These are phyloP conservation scores for Goffeauzyma gilvescens DNA, from an alignment of 768 basidiomycete genomes.

Conservation along the genomic window DNA sequence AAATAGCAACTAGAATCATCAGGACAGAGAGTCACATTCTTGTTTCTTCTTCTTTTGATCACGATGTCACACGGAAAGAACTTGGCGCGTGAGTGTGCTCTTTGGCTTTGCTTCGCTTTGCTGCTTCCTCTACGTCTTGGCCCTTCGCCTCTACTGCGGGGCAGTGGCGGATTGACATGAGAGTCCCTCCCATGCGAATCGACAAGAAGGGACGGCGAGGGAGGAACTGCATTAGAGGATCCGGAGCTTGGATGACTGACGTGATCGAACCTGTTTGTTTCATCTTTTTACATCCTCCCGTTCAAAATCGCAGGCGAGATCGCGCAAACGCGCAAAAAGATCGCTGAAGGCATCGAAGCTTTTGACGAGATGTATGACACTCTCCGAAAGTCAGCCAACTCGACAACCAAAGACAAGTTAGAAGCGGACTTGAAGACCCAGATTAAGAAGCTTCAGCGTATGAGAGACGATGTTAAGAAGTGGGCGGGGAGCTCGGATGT, in stretches of 20 bases:
- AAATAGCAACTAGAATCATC: too few species aligned
- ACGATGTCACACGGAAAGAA: too few species aligned
- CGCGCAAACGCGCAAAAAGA: slow-evolving; percentile 94
- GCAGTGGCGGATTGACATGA: too few species aligned
- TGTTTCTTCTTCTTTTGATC: too few species aligned
- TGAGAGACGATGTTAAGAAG: slow-evolving; percentile 75
- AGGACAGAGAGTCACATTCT: too few species aligned
- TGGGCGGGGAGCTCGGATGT: slow-evolving; percentile 97
- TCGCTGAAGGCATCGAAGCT: slow-evolving; percentile 61
- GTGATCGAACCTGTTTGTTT: neutral
- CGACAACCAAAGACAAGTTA: slow-evolving; percentile 96
- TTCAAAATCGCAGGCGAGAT: slow-evolving; percentile 62
- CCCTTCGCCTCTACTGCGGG: too few species aligned
- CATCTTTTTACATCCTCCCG: neutral
- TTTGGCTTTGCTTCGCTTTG: too few species aligned
- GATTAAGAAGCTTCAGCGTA: slow-evolving; percentile 81
- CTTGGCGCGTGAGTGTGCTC: too few species aligned
- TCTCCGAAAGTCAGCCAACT: slow-evolving; percentile 87
- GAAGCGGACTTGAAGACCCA: slow-evolving; percentile 92
- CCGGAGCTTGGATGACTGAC: neutral
- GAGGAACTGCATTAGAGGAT: too few species aligned
- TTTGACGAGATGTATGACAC: slow-evolving; percentile 72
- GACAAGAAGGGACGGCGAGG: too few species aligned
- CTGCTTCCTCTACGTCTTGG: too few species aligned
- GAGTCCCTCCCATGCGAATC: too few species aligned